Evolutionary conservation across 805 yeast genomes (phyloP).

Genomic region (Cyberlindnera samutprakarnensis): DNA sequence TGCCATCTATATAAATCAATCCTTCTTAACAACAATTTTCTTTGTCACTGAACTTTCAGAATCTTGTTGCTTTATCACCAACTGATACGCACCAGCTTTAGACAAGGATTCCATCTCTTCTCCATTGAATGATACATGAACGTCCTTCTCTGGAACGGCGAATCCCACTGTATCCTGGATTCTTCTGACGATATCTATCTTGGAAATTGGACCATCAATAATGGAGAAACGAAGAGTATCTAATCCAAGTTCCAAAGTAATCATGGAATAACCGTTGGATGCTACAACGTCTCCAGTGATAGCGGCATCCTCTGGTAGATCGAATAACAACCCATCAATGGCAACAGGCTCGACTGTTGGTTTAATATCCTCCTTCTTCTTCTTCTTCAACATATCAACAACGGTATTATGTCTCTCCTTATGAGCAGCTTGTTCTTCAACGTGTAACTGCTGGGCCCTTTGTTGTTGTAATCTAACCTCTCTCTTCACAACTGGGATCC

Average conservation of each 20-base stretch:
- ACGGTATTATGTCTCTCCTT: constrained; percentile 2
- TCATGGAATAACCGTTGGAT: constrained; percentile 15
- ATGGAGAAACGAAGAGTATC: constrained; percentile 8
- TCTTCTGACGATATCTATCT: constrained; percentile 6
- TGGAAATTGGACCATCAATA: constrained; percentile 7
- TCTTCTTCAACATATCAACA: neutral
- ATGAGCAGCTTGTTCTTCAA: constrained; percentile 2
- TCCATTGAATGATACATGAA: constrained; percentile 5
- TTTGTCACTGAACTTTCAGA: constrained; percentile 10
- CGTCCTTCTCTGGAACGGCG: constrained; percentile 14
- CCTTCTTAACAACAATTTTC: constrained; percentile 10
- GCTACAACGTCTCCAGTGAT: constrained; percentile 5
- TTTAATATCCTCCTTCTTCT: neutral
- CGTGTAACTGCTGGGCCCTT: constrained; percentile 4
- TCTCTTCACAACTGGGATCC: constrained; percentile 20
- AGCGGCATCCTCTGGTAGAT: constrained; percentile 7
- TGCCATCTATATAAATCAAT: constrained; percentile 1
- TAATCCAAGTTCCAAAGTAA: constrained; percentile 16
- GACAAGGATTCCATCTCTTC: constrained; percentile 7
- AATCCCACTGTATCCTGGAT: constrained; percentile 10
- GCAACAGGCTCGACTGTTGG: constrained; percentile 8
- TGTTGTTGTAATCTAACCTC: constrained; percentile 9
- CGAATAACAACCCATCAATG: constrained; percentile 18
- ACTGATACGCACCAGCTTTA: constrained; percentile 12
- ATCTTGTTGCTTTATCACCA: constrained; percentile 13